Percentiles rank a stretch among this genome's conserved stretches.
Conservation (phyloP, 1,139 yeast genomes). For the Saccharomycopsis hybrid region DNA sequence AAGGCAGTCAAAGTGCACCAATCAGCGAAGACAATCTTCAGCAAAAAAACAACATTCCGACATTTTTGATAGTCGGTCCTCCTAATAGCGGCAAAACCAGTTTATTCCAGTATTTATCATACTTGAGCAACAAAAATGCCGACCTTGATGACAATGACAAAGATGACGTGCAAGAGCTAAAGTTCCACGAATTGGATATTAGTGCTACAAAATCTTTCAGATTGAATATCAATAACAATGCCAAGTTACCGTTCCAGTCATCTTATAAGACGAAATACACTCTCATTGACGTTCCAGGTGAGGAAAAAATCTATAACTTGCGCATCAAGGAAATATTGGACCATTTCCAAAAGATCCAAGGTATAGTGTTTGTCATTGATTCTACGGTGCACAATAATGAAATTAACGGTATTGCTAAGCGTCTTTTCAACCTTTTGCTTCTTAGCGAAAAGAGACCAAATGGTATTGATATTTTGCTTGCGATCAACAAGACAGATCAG, state of each 20-base stretch:
- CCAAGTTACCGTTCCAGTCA: slow-evolving; percentile 33
- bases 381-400: slow-evolving; percentile 43
- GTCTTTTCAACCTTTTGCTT: slow-evolving; percentile 48
- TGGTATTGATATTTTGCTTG: slow-evolving; percentile 68
- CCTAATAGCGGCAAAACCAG: slow-evolving; percentile 72
- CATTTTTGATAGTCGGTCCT: slow-evolving; percentile 68
- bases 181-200: slow-evolving; percentile 23
- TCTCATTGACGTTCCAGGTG: slow-evolving; percentile 83
- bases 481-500: slow-evolving; percentile 76
- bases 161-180: slow-evolving; percentile 12
- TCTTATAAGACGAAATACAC: slow-evolving; percentile 31
- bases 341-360: slow-evolving; percentile 42
- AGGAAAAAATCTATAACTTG: slow-evolving; percentile 57
- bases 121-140: slow-evolving; percentile 26
- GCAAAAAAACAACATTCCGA: slow-evolving; percentile 37
- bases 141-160: slow-evolving; percentile 22
- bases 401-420: slow-evolving; percentile 44
- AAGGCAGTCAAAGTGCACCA: neutral
- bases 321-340: slow-evolving; percentile 40
- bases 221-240: slow-evolving; percentile 33
- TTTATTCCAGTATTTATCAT: slow-evolving; percentile 34
- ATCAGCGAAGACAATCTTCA: slow-evolving; percentile 1
- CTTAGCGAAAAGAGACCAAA: slow-evolving; percentile 50
- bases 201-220: slow-evolving; percentile 41
- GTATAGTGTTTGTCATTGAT: slow-evolving; percentile 67